Base-by-base conservation (phyloP, 805 yeast genomes). In the Lipomyces starkeyi region DNA sequence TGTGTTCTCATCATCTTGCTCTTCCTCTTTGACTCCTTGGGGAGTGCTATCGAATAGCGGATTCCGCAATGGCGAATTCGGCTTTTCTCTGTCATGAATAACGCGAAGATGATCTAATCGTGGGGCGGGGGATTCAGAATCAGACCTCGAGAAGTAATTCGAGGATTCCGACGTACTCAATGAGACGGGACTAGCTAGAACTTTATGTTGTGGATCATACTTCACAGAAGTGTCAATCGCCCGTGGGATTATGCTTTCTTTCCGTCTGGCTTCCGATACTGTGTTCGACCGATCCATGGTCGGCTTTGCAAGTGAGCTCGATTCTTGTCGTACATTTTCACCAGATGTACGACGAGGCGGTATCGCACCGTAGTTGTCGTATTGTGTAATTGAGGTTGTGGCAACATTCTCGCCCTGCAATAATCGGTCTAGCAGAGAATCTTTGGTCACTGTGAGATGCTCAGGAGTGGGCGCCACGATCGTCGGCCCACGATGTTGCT, bases 371-470 rank as follows among this genome's bases (percentile, higher is more conserved):
- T 22, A 11, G 17, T 49, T 22, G 27, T 13, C 58, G 27, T n/a
- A 22, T 13, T 17, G 52, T 20, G 40, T 37, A n/a, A 35, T 62
- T 2, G 68, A 65, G 7, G 62, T 20, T 6, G 22, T 56, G 27
- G 68, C 68, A 20, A 65, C 37, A 29, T 54, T 57, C 35, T 68
- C 71, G 22, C 71, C 71, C 25, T 59, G 65, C 35, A 66, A 35
- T 14, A 68, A 58, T 32, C 66, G 56, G 49, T 68, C 71, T 13
- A 68, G 65, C 20, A 68, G 35, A 5, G 71, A 68, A 54, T 68
- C 67, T 34, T 66, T 68, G 17, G 71, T 66, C 13, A 66, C 59
- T 1, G 64, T 25, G 13, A 63, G 20, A 29, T 68, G 37, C 20
- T 37, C 57, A 2, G 67, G 67, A n/a, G 20, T 29, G 7, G 65